phyloP scores from a whole-genome alignment of 768 basidiomycete species.

The Leccinum imitatum region DNA sequence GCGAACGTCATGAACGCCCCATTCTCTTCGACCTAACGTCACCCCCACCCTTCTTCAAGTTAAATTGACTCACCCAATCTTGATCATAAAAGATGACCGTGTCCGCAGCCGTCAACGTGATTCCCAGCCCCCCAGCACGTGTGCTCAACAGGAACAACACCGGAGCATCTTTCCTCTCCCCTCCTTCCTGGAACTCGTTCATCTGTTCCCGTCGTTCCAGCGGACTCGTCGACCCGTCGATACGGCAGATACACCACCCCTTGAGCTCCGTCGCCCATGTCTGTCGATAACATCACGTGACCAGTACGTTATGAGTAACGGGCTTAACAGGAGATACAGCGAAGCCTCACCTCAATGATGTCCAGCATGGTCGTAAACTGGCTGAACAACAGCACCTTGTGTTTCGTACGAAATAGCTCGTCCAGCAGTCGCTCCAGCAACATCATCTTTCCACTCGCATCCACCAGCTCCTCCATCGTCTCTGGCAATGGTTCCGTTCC shows the following conservation, averaged over 20 bases:
- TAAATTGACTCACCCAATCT: constrained; percentile 21
- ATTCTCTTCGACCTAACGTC: background rate
- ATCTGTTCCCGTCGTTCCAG: constrained; percentile 82
- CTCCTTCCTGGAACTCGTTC: constrained; percentile 76
- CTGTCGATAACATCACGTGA: constrained; percentile 3
- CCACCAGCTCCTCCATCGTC: constrained; percentile 77
- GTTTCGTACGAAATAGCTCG: constrained; percentile 73
- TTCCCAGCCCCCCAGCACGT: constrained; percentile 92
- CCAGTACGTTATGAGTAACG: background rate
- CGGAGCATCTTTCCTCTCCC: constrained; percentile 61
- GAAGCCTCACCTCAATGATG: constrained; percentile 76
- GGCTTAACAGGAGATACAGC: background rate
- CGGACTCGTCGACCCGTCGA: constrained; percentile 87
- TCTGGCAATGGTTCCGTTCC: constrained; percentile 36
- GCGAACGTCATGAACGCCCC: background rate
- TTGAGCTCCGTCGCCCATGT: constrained; percentile 86
- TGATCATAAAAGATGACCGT: constrained; percentile 30
- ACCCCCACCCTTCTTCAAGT: background rate
- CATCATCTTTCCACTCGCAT: constrained; percentile 96
- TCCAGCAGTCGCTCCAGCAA: constrained; percentile 84
- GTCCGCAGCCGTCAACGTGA: constrained; percentile 81
- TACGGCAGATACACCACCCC: constrained; percentile 81
- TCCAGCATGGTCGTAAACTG: constrained; percentile 98
- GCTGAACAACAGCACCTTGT: constrained; percentile 86
- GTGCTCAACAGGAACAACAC: constrained; percentile 86